Conservation (phyloP, 2,329 filamentous ascomycete genomes). For the Pseudocercospora cruenta region DNA sequence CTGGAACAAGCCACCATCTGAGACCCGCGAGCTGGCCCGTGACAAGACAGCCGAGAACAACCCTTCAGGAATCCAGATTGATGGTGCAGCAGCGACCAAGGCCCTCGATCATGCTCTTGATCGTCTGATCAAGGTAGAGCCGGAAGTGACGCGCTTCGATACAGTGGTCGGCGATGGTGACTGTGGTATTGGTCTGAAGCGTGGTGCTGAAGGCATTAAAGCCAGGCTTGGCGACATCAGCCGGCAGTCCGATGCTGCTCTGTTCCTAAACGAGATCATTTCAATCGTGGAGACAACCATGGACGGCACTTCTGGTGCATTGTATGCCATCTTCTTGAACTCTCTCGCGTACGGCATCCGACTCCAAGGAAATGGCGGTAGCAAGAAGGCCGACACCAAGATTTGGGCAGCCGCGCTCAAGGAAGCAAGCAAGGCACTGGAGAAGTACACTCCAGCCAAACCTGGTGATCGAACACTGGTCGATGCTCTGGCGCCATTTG, state of each 20-base stretch:
- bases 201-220: conserved; percentile 72
- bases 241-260: conserved; percentile 55
- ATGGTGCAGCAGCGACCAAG: conserved; percentile 56
- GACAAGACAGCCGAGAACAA: conserved; percentile 46
- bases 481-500: conserved; percentile 87
- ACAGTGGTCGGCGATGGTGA: conserved; percentile 90
- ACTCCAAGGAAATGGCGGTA: conserved; percentile 51
- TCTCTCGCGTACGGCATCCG: conserved; percentile 72
- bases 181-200: conserved; percentile 82
- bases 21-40: conserved; percentile 43
- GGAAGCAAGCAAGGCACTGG: conserved; percentile 70
- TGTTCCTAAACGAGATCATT: conserved; percentile 64
- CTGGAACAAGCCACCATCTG: conserved; percentile 54
- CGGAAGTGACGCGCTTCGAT: conserved; percentile 68
- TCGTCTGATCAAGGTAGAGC: conserved; percentile 65
- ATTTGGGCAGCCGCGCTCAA: conserved; percentile 71
- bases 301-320: conserved; percentile 76
- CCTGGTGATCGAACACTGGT: conserved; percentile 88
- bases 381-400: conserved; percentile 41
- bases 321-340: conserved; percentile 89
- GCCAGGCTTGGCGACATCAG: conserved; percentile 48
- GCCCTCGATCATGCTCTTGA: conserved; percentile 61
- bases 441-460: conserved; percentile 84
- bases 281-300: conserved; percentile 69
- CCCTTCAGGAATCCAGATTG: conserved; percentile 59